A percentile compares a stretch with the other conserved stretches of the same genome.
phyloP scores from a whole-genome alignment of 2,329 filamentous ascomycete species.

The Aspergillus flavus region DNA sequence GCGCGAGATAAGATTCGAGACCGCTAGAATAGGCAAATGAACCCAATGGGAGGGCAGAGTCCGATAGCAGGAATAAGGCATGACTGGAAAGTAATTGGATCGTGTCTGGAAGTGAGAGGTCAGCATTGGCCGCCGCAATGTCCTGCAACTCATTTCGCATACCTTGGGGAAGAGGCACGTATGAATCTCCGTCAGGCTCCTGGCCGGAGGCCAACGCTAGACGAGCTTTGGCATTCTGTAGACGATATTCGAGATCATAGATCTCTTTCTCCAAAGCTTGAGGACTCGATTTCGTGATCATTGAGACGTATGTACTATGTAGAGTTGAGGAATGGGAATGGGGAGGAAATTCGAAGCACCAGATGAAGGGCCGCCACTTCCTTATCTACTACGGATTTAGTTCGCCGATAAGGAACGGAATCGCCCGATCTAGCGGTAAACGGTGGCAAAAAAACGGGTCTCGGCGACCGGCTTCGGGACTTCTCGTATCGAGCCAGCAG shows the following conservation, averaged over 20 bases:
- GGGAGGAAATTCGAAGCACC: neutral
- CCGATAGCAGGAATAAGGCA: slow-evolving; percentile 62
- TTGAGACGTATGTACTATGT: slow-evolving; percentile 14
- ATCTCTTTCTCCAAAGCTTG: slow-evolving; percentile 42
- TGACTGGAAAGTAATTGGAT: slow-evolving; percentile 43
- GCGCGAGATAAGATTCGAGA: slow-evolving; percentile 65
- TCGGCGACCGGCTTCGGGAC: slow-evolving; percentile 13
- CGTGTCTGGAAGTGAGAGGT: slow-evolving; percentile 5
- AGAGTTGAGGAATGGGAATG: neutral
- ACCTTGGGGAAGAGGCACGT: slow-evolving; percentile 16
- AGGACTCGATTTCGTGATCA: slow-evolving; percentile 23
- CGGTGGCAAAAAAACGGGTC: slow-evolving; percentile 15
- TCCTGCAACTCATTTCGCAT: neutral
- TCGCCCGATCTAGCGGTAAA: slow-evolving; percentile 16
- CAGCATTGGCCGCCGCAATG: neutral
- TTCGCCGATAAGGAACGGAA: slow-evolving; percentile 12
- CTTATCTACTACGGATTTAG: slow-evolving; percentile 14
- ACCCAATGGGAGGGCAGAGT: slow-evolving; percentile 65
- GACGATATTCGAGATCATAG: slow-evolving; percentile 50
- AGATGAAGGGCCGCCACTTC: neutral
- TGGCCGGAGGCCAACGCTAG: slow-evolving; percentile 32
- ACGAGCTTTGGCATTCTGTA: slow-evolving; percentile 49
- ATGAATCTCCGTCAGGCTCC: slow-evolving; percentile 3
- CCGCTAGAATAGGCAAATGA: slow-evolving; percentile 68
- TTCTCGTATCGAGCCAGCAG: neutral